Conservation (phyloP, 106 monocot genomes). For the Triglochin maritima region DNA sequence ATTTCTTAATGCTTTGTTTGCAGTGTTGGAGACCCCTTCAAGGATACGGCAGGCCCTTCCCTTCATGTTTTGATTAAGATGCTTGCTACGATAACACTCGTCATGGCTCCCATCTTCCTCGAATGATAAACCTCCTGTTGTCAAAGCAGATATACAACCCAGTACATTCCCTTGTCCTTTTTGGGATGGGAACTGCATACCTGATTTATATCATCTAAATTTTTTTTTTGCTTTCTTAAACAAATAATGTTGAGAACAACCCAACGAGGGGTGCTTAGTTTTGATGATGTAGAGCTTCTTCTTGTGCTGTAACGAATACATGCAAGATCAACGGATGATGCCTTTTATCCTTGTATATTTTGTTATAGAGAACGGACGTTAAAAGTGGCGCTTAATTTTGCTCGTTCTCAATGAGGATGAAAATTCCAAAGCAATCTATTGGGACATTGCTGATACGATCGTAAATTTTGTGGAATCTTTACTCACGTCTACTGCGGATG, state of each 20-base stretch:
- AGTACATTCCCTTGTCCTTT: background rate
- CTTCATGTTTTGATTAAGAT: conserved; percentile 96
- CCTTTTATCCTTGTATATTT: no score
- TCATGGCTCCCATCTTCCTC: conserved; percentile 96
- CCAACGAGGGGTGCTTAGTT: background rate
- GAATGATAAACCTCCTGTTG: background rate
- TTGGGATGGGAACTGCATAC: background rate
- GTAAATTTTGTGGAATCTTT: no score
- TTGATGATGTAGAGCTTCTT: no score
- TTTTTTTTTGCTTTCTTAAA: background rate
- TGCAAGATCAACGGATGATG: no score
- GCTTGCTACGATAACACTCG: conserved; percentile 95
- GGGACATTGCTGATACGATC: no score
- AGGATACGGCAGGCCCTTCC: conserved; percentile 96
- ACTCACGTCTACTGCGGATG: no score
- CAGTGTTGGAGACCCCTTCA: conserved; percentile 99
- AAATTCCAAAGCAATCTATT: no score
- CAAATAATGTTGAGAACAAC: background rate
- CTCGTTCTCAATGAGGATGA: no score
- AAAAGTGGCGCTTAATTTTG: no score
- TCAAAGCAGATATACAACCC: background rate
- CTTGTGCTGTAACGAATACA: no score
- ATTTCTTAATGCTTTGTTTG: conserved; percentile 2
- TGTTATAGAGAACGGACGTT: no score
- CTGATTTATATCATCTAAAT: background rate